Evolutionary conservation across 2,329 filamentous ascomycete species (phyloP).

Genomic region (Seiridium unicorne): DNA sequence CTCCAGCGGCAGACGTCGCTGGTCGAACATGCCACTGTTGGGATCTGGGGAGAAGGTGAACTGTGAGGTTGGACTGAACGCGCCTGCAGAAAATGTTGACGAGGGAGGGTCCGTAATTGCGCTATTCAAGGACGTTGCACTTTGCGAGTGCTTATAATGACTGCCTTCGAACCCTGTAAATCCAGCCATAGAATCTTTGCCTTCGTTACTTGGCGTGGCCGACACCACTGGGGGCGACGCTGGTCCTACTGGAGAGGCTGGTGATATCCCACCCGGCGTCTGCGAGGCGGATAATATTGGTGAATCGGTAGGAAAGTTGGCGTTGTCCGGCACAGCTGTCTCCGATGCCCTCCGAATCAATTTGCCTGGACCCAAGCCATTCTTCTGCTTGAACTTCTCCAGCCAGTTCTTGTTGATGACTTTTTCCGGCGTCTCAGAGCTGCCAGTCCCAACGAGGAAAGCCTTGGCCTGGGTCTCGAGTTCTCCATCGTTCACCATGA

Average conservation of each 20-base stretch:
- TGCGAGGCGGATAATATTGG: conserved; percentile 55
- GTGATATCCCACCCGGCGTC: conserved; percentile 67
- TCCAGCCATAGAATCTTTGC: conserved; percentile 57
- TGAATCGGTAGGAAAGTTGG: conserved; percentile 53
- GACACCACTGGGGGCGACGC: conserved; percentile 70
- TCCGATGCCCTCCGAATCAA: conserved; percentile 59
- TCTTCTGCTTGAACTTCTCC: conserved; percentile 93
- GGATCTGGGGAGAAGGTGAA: conserved; percentile 76
- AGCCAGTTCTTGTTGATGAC: conserved; percentile 77
- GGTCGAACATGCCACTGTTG: conserved; percentile 64
- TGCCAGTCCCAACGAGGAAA: conserved; percentile 69
- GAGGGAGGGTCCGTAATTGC: conserved; percentile 62
- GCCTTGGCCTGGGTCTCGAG: conserved; percentile 82
- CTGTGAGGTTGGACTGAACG: conserved; percentile 72
- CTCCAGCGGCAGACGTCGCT: conserved; percentile 32
- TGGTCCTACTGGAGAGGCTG: conserved; percentile 67
- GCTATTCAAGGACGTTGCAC: conserved; percentile 65
- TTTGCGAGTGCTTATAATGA: conserved; percentile 63
- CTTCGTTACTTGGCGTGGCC: conserved; percentile 68
- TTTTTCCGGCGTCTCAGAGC: conserved; percentile 69
- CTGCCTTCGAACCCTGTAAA: conserved; percentile 58
- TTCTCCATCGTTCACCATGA: conserved; percentile 72
- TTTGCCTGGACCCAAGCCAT: conserved; percentile 53
- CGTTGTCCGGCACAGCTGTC: conserved; percentile 69
- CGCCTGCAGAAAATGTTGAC: conserved; percentile 68